A percentile compares a stretch with the other conserved stretches of the same genome.
phyloP scores from a whole-genome alignment of 768 basidiomycete species.

The Lactarius psammicola region DNA sequence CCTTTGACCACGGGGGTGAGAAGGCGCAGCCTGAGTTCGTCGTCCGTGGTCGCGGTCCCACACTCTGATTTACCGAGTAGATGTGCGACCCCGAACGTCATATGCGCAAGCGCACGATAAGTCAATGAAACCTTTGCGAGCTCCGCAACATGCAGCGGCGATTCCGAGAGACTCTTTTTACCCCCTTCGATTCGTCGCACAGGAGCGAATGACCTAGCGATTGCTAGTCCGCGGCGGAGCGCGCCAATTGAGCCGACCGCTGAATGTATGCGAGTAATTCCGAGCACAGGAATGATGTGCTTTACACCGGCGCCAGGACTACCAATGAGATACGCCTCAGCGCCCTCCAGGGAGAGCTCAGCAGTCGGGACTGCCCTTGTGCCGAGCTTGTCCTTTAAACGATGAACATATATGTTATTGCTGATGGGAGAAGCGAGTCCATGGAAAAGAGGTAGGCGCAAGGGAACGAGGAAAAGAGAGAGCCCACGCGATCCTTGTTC shows the following conservation, averaged over 20 bases:
- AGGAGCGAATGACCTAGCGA: constrained; percentile 61
- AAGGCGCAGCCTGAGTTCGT: constrained; percentile 54
- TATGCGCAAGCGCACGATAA: constrained; percentile 64
- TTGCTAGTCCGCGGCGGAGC: constrained; percentile 60
- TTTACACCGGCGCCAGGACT: constrained; percentile 58
- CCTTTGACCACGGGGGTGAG: constrained; percentile 71
- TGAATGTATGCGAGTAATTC: constrained; percentile 74
- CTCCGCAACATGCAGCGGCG: constrained; percentile 61
- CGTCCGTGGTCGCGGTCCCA: constrained; percentile 47
- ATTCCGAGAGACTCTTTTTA: constrained; percentile 49
- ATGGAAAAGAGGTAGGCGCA: constrained; percentile 51
- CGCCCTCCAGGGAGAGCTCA: constrained; percentile 59
- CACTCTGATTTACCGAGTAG: constrained; percentile 66
- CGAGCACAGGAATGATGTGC: constrained; percentile 66
- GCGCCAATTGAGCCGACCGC: constrained; percentile 54
- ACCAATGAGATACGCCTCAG: constrained; percentile 66
- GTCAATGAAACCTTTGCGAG: constrained; percentile 58
- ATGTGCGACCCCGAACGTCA: constrained; percentile 56
- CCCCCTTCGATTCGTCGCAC: constrained; percentile 58
- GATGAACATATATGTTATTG: constrained; percentile 68
- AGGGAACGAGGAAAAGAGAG: constrained; percentile 72
- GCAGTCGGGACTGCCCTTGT: constrained; percentile 74
- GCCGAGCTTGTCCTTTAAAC: constrained; percentile 77
- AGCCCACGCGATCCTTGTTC: constrained; percentile 60
- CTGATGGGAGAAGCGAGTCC: constrained; percentile 45